These are phyloP conservation scores for Coniochaeta sp. DNA, from an alignment of 2,329 filamentous ascomycete genomes.

Conservation along the genomic window DNA sequence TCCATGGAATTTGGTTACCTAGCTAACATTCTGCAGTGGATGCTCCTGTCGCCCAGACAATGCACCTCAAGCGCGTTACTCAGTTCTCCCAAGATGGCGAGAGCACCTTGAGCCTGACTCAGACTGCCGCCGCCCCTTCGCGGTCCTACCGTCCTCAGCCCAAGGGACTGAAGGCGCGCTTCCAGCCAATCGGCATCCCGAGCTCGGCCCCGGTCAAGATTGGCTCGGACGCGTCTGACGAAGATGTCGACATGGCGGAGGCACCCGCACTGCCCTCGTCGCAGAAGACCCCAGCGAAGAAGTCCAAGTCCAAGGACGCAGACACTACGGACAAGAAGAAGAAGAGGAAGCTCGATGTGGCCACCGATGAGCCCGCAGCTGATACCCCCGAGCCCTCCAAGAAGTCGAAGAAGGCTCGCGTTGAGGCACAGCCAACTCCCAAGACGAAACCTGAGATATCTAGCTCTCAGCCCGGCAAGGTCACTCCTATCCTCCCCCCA, in stretches of 20 bases:
- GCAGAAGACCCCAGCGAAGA: constrained; percentile 7
- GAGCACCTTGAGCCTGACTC: constrained; percentile 7
- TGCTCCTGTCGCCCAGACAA: constrained; percentile 46
- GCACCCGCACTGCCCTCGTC: constrained; percentile 21
- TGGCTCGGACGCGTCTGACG: constrained; percentile 35
- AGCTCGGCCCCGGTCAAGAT: constrained; percentile 24
- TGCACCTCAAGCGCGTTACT: constrained; percentile 60
- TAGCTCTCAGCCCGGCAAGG: background rate
- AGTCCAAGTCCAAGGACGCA: constrained; percentile 12
- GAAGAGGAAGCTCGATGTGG: constrained; percentile 32
- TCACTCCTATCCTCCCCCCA: background rate
- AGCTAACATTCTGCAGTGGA: constrained; percentile 23
- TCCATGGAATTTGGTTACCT: background rate
- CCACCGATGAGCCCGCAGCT: constrained; percentile 15
- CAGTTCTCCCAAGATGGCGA: constrained; percentile 39
- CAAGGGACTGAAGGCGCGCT: constrained; percentile 59
- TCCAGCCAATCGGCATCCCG: constrained; percentile 55
- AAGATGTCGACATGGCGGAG: constrained; percentile 37
- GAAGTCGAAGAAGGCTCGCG: constrained; percentile 19
- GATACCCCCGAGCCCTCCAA: constrained; percentile 17
- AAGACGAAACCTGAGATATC: background rate
- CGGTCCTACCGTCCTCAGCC: constrained; percentile 57
- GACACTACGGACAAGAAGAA: constrained; percentile 14
- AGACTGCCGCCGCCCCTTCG: constrained; percentile 37
- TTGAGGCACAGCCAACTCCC: constrained; percentile 7